These are phyloP conservation scores for Candolleomyces eurysporus DNA, from an alignment of 768 basidiomycete genomes.

Conservation along the genomic window DNA sequence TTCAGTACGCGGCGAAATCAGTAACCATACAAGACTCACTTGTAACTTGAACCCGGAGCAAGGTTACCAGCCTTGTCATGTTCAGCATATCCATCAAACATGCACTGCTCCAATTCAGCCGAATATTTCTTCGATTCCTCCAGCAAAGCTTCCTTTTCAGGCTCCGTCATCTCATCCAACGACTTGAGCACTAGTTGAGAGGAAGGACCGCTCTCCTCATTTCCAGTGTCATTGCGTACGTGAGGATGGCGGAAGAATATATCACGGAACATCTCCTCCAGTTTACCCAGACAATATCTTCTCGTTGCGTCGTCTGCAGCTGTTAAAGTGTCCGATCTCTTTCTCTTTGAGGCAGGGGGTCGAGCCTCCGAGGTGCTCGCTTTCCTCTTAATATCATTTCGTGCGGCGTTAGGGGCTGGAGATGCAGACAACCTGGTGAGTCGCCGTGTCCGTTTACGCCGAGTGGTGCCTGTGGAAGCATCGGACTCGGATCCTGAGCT, in stretches of 20 bases:
- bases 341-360: conserved; percentile 16
- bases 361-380: conserved; percentile 28
- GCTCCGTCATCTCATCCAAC: conserved; percentile 55
- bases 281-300: conserved; percentile 77
- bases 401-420: conserved; percentile 24
- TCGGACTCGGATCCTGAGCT: conserved; percentile 33
- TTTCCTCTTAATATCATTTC: conserved; percentile 53
- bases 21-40: conserved; percentile 42
- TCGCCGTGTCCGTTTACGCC: conserved; percentile 21
- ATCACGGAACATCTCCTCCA: conserved; percentile 67
- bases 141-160: conserved; percentile 54
- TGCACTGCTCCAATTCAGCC: conserved; percentile 67
- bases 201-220: conserved; percentile 2
- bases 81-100: conserved; percentile 77
- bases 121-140: conserved; percentile 63
- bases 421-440: conserved; percentile 28
- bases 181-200: conserved; percentile 37
- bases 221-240: conserved; percentile 30
- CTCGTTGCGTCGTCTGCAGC: conserved; percentile 67
- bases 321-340: conserved; percentile 23
- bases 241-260: conserved; percentile 74
- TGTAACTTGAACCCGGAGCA: conserved; percentile 75
- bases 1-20: conserved; percentile 6
- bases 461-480: conserved; percentile 9
- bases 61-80: conserved; percentile 66